Evolutionary conservation across 805 yeast genomes (phyloP), one percentile per base, ranked within the genome.

Genomic region (Ogataea pignaliae): DNA sequence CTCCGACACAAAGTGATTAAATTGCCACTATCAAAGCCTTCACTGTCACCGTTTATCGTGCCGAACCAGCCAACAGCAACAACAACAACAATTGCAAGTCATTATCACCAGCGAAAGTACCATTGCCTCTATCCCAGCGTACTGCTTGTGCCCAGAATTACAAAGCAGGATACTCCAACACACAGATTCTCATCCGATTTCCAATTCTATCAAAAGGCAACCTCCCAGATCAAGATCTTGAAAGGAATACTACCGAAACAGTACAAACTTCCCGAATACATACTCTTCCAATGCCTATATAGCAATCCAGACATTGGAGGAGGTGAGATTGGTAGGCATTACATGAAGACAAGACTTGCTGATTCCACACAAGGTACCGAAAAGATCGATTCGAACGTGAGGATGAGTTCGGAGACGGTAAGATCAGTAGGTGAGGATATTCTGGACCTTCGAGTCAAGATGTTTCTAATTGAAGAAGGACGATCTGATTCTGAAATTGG

Each of bases 241-340:
- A 45, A 46, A 21, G 39, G 40, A 18, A 45, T 61, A 12, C 33
- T 61, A 17, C 65, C 66, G 1, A 33, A 41, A 10, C 53, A 52
- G 29, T 61, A 45, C 34, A 38, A 42, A 36, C 42, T 62, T 10
- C 47, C 46, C 7, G 53, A 54, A 28, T 37, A 43, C 16, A 14
- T 59, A 15, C 37, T 59, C 8, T 56, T 53, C 28, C 47, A 52
- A 12, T 54, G 60, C 33, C 31, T 59, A 2, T 60, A 60, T 42
- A 44, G 37, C 15, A 42, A 48, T 8, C 16, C 38, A 13, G 33
- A 30, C 33, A n/a, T 13, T 12, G 13, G 13, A 30, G 9, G 13
- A n/a, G 10, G 10, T 9, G 33, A 30, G 14, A n/a, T 5, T 13
- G 33, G 33, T n/a, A 26, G 28, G 11, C 38, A 34, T 3, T 31